Conservation (phyloP, 2,329 filamentous ascomycete genomes). For the Nemania bipapillata region DNA sequence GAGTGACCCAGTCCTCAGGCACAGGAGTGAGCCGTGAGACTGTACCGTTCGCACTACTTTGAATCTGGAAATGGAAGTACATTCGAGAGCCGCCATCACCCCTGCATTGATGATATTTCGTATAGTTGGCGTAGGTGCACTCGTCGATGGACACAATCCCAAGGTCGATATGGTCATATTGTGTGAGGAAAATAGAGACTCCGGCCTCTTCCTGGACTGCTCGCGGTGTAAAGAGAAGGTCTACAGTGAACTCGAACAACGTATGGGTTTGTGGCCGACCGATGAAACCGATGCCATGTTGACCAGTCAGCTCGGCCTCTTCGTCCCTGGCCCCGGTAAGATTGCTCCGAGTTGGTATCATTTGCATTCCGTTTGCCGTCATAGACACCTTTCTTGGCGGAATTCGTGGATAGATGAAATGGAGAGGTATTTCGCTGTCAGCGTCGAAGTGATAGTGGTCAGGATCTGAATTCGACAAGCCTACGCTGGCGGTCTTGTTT, state of each 20-base stretch:
- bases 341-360: slow-evolving; percentile 47
- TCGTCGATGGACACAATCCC: slow-evolving; percentile 49
- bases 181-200: slow-evolving; percentile 52
- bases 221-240: slow-evolving; percentile 46
- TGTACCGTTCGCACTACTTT: too few species aligned
- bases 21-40: too few species aligned
- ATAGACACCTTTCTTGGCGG: too few species aligned
- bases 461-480: too few species aligned
- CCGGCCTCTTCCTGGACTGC: slow-evolving; percentile 50
- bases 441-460: slow-evolving; percentile 49
- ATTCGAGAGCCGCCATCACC: too few species aligned
- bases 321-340: slow-evolving; percentile 44
- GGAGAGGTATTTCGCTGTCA: slow-evolving; percentile 42
- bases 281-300: slow-evolving; percentile 48
- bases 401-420: too few species aligned
- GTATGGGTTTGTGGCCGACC: slow-evolving; percentile 50
- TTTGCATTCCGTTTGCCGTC: slow-evolving; percentile 42
- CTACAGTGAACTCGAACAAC: slow-evolving; percentile 50
- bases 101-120: too few species aligned
- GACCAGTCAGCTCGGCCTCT: slow-evolving; percentile 39
- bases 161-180: slow-evolving; percentile 51
- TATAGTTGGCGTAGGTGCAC: too few species aligned
- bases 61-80: too few species aligned
- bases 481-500: slow-evolving; percentile 41
- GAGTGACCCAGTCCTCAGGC: too few species aligned